phyloP scores from a whole-genome alignment of 129 eudicot genomes.

The Gnaphalium uliginosum region DNA sequence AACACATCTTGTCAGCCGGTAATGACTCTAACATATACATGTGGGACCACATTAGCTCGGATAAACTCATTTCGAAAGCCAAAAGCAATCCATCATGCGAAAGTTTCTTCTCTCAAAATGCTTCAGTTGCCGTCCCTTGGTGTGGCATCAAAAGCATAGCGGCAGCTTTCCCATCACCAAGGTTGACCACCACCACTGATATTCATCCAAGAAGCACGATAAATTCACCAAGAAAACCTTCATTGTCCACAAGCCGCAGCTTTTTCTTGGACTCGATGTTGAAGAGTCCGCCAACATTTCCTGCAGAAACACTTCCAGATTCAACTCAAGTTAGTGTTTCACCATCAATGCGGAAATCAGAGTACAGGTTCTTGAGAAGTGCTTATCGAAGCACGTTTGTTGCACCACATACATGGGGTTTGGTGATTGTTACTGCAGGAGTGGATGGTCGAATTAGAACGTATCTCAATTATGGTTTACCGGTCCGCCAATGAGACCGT shows the following conservation, averaged over 20 bases:
- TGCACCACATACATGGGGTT: slow-evolving; percentile 64
- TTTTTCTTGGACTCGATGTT: slow-evolving; percentile 57
- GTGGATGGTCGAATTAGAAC: slow-evolving; percentile 73
- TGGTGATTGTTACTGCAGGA: slow-evolving; percentile 67
- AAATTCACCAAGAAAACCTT: slow-evolving; percentile 35
- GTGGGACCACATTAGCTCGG: slow-evolving; percentile 54
- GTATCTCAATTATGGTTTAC: slow-evolving; percentile 73
- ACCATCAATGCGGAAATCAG: slow-evolving; percentile 31
- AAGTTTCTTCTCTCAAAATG: slow-evolving; percentile 52
- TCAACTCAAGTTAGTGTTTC: slow-evolving; percentile 34
- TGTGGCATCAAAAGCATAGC: slow-evolving; percentile 41
- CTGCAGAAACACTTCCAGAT: slow-evolving; percentile 67
- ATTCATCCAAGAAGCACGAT: slow-evolving; percentile 30
- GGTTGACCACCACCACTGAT: background rate
- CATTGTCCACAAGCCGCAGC: slow-evolving; percentile 50
- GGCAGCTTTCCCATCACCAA: slow-evolving; percentile 22
- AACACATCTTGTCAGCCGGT: slow-evolving; percentile 77
- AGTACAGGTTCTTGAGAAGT: slow-evolving; percentile 17
- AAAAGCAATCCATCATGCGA: slow-evolving; percentile 58
- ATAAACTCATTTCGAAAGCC: slow-evolving; percentile 41
- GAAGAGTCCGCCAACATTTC: slow-evolving; percentile 60
- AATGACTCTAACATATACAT: slow-evolving; percentile 67
- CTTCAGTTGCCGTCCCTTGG: slow-evolving; percentile 71
- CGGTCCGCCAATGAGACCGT: slow-evolving; percentile 42
- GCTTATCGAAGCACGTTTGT: slow-evolving; percentile 27